Conservation (phyloP, 2,329 filamentous ascomycete genomes). For the Diaporthe capsici region DNA sequence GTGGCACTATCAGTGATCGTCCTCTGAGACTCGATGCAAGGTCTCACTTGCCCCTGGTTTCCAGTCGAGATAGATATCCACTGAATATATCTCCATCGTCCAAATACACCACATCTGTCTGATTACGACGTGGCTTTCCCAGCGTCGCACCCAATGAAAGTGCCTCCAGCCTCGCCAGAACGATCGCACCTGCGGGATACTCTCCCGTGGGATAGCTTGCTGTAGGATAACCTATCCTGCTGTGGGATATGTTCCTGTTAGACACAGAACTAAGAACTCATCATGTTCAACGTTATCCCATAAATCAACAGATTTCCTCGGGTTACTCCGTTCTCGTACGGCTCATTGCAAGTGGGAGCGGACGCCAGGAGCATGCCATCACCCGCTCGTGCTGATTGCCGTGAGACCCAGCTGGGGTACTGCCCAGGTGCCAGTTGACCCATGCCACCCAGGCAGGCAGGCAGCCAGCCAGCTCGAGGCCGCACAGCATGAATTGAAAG, state of each 20-base stretch:
- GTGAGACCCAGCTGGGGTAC: background rate
- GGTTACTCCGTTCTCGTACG: no score
- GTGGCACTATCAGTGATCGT: background rate
- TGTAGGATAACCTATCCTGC: no score
- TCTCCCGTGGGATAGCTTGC: no score
- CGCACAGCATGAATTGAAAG: conserved; percentile 21
- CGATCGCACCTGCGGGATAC: no score
- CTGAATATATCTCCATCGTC: background rate
- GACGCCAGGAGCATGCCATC: conserved; percentile 6
- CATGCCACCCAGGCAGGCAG: background rate
- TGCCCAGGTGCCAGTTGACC: background rate
- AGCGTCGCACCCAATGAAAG: background rate
- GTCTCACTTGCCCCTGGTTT: background rate
- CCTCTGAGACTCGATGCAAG: background rate
- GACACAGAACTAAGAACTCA: no score
- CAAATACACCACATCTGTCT: background rate
- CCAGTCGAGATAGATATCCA: background rate
- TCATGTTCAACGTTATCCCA: no score
- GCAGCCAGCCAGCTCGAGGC: background rate
- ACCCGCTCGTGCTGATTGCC: conserved; percentile 24
- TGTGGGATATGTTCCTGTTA: no score
- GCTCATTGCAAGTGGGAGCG: background rate
- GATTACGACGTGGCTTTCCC: background rate
- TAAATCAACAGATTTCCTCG: no score
- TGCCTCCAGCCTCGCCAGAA: background rate